Conservation (phyloP, 225 moss, liverwort and hornwort species). For the Rhytidiadelphus loreus region DNA sequence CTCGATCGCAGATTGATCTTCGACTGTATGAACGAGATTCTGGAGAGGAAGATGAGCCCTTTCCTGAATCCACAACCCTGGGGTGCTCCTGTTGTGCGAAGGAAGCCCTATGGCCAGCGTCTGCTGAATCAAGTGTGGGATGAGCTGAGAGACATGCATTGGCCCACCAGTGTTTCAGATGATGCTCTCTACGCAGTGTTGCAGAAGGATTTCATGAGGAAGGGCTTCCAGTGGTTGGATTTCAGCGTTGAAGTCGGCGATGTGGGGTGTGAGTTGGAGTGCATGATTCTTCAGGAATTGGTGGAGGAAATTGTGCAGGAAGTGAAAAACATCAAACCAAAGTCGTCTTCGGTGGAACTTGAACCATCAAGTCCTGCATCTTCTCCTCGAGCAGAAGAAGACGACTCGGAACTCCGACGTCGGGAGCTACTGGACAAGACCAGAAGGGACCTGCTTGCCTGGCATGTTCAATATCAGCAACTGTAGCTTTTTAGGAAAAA, state of each 20-base stretch:
- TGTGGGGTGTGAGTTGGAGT: conserved; percentile 14
- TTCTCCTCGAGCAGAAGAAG: background rate
- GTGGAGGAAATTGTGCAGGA: conserved; percentile 20
- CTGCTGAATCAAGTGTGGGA: conserved; percentile 39
- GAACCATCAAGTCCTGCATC: background rate
- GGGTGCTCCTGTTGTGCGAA: conserved; percentile 4
- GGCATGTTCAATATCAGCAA: conserved; percentile 57
- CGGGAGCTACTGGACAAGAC: conserved; percentile 42
- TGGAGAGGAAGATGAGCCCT: conserved; percentile 32
- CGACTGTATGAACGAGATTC: conserved; percentile 45
- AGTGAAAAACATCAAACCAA: background rate
- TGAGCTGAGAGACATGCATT: conserved; percentile 33
- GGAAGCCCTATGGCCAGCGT: conserved; percentile 13
- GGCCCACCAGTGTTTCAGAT: conserved; percentile 27
- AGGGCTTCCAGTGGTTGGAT: conserved; percentile 39
- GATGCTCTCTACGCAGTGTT: conserved; percentile 38
- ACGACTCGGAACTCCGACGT: conserved; percentile 21
- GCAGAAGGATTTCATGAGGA: conserved; percentile 42
- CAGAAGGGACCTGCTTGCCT: conserved; percentile 39
- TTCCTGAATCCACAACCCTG: conserved; percentile 31
- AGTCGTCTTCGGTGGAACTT: background rate
- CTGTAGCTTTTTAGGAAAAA: conserved; percentile 7
- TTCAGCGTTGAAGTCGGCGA: conserved; percentile 28
- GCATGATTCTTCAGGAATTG: conserved; percentile 16
- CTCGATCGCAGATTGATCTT: conserved; percentile 37